Base-by-base conservation (phyloP, 2,329 filamentous ascomycete species). In the Aureobasidium leucospermi region DNA sequence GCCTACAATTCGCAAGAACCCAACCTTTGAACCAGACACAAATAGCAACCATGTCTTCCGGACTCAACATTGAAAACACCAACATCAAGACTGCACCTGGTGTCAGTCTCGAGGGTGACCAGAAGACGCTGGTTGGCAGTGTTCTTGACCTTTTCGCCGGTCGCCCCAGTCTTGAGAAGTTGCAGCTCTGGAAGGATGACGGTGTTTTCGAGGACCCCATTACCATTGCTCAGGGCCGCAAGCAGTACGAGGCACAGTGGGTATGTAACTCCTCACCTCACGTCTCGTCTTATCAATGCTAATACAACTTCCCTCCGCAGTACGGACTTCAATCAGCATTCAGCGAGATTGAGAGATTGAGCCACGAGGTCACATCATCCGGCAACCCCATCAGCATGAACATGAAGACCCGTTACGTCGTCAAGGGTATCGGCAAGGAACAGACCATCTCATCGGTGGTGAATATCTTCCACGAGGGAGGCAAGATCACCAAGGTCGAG, bases 91-190 rank as follows among this genome's bases (percentile, higher is more conserved):
- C 78, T 9, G 76, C 75, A 0, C 64, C 78, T 0, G 81, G 81
- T 11, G 76, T 85, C 13, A 69, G 75, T 0, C 74, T 85, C 13
- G 75, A 74, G 16, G 64, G 73, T 0, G 67, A 76, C 19, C 81
- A 86, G 66, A 79, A 79, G 61, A 76, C 82, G 0, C 61, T 85
- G 34, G 78, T 85, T 11, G 80, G 80, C 60, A 80, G 78, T 47
- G 76, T 86, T 13, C 76, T 87, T 28, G 84, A 86, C 67, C 78
- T 86, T 49, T 86, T 86, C 67, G 80, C 81, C 36, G 83, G 83
- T 47, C 76, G 79, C 16, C 82, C 83, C 0, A 81, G 81, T 1
- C 75, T 85, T 2, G 76, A 77, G 42, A 85, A 86, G 67, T 76
- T 86, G 47, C 72, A 75, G 13, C 75, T 87, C 28, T 87, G 84